phyloP scores from a whole-genome alignment of 2,329 filamentous ascomycete species.

The Aureobasidium sp. region DNA sequence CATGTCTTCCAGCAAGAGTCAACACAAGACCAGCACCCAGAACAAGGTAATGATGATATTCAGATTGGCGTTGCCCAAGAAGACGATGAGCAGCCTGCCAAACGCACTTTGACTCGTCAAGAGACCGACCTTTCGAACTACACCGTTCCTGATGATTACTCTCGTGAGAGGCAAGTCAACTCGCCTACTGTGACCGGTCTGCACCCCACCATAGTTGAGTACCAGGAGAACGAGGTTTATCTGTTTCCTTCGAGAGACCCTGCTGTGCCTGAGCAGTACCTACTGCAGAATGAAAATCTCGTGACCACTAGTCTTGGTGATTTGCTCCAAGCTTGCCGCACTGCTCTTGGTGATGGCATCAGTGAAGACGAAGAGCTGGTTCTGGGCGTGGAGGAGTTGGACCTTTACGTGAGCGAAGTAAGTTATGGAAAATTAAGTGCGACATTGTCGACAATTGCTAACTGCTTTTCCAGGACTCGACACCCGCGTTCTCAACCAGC shows the following conservation, averaged over 20 bases:
- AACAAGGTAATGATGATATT: conserved; percentile 5
- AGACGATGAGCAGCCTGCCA: background rate
- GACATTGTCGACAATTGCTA: conserved; percentile 8
- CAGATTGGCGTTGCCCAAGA: background rate
- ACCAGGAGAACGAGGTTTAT: conserved; percentile 47
- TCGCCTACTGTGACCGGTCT: conserved; percentile 29
- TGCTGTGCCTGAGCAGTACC: conserved; percentile 46
- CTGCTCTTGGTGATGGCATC: conserved; percentile 47
- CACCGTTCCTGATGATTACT: conserved; percentile 9
- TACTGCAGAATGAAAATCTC: conserved; percentile 48
- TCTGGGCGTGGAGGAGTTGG: conserved; percentile 46
- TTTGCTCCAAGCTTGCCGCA: conserved; percentile 49
- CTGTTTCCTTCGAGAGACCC: conserved; percentile 49
- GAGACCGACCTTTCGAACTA: conserved; percentile 6
- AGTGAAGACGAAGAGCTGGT: conserved; percentile 49
- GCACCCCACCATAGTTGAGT: conserved; percentile 46
- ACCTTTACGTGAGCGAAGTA: conserved; percentile 51
- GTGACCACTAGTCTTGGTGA: conserved; percentile 44
- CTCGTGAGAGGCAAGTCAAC: conserved; percentile 19
- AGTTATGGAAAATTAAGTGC: conserved; percentile 19
- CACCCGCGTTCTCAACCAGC: conserved; percentile 39
- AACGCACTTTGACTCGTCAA: background rate
- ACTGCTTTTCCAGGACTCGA: conserved; percentile 36
- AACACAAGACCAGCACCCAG: background rate
- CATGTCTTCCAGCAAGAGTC: background rate